Evolutionary conservation across 2,329 filamentous ascomycete species (phyloP).

Genomic region (Alternaria ventricosa): DNA sequence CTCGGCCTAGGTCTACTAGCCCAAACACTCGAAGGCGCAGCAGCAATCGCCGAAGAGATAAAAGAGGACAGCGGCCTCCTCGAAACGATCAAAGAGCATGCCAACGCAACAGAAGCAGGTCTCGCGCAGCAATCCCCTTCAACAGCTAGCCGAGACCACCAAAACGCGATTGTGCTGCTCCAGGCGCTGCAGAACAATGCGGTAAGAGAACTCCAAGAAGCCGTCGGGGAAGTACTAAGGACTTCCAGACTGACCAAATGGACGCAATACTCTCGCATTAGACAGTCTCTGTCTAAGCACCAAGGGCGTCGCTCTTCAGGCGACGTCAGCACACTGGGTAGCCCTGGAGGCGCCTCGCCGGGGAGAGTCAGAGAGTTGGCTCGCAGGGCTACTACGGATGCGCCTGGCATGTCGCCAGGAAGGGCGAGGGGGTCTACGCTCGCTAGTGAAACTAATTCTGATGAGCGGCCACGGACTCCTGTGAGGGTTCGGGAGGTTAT

Average conservation of each 20-base stretch:
- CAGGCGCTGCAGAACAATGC: slow-evolving; percentile 43
- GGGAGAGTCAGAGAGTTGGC: slow-evolving; percentile 11
- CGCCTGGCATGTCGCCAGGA: background rate
- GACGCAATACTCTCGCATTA: slow-evolving; percentile 29
- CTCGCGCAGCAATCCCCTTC: slow-evolving; percentile 25
- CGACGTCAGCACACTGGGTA: slow-evolving; percentile 1
- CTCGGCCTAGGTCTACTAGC: slow-evolving; percentile 45
- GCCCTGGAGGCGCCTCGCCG: slow-evolving; percentile 7
- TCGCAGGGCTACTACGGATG: slow-evolving; percentile 10
- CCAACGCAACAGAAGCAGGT: slow-evolving; percentile 33
- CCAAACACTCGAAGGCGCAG: slow-evolving; percentile 37
- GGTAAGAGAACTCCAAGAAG: slow-evolving; percentile 29
- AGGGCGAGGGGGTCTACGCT: slow-evolving; percentile 7
- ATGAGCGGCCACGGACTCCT: slow-evolving; percentile 3
- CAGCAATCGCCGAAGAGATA: slow-evolving; percentile 36
- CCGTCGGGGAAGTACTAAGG: slow-evolving; percentile 17
- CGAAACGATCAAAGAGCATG: slow-evolving; percentile 44
- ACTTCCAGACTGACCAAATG: slow-evolving; percentile 28
- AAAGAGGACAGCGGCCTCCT: slow-evolving; percentile 38
- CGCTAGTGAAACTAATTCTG: background rate
- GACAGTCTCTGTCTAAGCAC: slow-evolving; percentile 29
- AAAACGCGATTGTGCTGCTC: slow-evolving; percentile 46
- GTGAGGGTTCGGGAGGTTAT: slow-evolving; percentile 2
- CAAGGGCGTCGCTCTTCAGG: slow-evolving; percentile 23
- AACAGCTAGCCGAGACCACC: slow-evolving; percentile 39